Conservation (phyloP, 2,329 filamentous ascomycete genomes). For the Amphichorda felina region DNA sequence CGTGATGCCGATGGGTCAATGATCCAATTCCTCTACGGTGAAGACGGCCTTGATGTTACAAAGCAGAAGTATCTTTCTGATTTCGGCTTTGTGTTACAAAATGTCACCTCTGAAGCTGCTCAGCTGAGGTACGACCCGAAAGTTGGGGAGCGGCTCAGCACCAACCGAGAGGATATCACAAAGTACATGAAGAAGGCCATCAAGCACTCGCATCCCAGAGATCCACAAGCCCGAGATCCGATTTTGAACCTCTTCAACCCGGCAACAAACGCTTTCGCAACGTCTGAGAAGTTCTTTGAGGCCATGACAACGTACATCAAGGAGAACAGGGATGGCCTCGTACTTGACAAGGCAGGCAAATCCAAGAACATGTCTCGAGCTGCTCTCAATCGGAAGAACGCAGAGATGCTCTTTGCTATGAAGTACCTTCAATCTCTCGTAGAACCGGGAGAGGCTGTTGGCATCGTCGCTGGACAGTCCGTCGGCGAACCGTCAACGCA, state of each 20-base stretch:
- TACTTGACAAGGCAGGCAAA: constrained; percentile 31
- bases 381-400: constrained; percentile 54
- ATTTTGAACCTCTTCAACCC: constrained; percentile 63
- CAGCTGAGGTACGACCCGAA: constrained; percentile 56
- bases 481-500: constrained; percentile 96
- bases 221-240: constrained; percentile 57
- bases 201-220: constrained; percentile 53
- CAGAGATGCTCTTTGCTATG: constrained; percentile 74
- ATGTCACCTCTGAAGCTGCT: constrained; percentile 68
- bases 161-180: constrained; percentile 48
- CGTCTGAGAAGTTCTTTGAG: constrained; percentile 75
- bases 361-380: constrained; percentile 18
- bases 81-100: constrained; percentile 82
- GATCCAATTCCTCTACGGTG: constrained; percentile 91
- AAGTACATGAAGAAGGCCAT: constrained; percentile 73
- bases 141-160: constrained; percentile 29
- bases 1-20: constrained; percentile 88
- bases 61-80: constrained; percentile 87
- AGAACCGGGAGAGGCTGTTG: constrained; percentile 91
- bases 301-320: constrained; percentile 68
- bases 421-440: constrained; percentile 90
- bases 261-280: constrained; percentile 68
- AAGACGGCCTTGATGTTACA: constrained; percentile 87
- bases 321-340: constrained; percentile 53
- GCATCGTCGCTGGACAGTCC: constrained; percentile 92